phyloP scores from a whole-genome alignment of 139 green algal species.

The Chlamydomonas sphaeroides region DNA sequence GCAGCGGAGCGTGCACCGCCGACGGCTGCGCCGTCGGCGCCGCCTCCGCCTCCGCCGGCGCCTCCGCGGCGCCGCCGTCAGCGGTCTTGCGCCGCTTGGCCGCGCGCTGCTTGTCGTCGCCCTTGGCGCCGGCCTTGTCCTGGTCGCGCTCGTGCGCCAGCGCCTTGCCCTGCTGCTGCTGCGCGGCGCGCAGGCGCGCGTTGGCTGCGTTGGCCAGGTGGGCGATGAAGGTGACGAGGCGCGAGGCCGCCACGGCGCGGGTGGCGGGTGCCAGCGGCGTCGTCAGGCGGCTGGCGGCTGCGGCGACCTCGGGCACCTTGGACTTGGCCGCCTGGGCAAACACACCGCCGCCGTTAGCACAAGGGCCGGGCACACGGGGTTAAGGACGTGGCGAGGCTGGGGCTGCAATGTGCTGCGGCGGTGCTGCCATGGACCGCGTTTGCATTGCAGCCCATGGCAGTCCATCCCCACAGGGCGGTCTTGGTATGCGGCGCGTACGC shows the following conservation, averaged over 20 bases:
- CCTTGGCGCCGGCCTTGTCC: background rate
- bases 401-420: too few species aligned
- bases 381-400: too few species aligned
- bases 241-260: conserved; percentile 58
- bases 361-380: too few species aligned
- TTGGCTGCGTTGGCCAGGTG: conserved; percentile 27
- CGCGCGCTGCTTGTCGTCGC: background rate
- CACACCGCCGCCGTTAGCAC: too few species aligned
- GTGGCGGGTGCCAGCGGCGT: conserved; percentile 3
- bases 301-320: background rate
- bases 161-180: conserved; percentile 19
- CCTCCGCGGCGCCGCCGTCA: background rate
- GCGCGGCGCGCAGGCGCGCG: background rate
- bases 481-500: too few species aligned
- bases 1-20: conserved; percentile 5
- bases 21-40: background rate
- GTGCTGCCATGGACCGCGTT: too few species aligned
- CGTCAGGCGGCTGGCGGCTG: background rate
- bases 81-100: conserved; percentile 30
- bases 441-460: too few species aligned
- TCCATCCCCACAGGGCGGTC: too few species aligned
- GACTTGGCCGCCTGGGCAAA: background rate
- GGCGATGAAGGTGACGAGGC: conserved; percentile 58
- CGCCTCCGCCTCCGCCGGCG: background rate
- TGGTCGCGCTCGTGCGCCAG: background rate